phyloP scores from a whole-genome alignment of 768 basidiomycete genomes.

The Artomyces pyxidatus region DNA sequence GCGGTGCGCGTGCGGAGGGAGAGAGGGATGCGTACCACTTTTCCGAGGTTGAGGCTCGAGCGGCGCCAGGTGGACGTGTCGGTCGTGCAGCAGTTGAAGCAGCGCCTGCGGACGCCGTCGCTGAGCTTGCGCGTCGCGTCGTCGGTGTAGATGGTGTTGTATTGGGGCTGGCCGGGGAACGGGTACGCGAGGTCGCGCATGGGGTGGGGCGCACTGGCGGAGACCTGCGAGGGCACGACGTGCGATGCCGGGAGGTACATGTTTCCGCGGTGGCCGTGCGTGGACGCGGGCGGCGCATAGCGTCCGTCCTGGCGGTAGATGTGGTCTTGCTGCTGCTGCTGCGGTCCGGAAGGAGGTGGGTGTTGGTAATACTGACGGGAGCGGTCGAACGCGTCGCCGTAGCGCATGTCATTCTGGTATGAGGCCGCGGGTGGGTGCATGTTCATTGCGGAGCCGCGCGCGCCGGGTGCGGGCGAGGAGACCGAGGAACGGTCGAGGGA shows the following conservation, averaged over 20 bases:
- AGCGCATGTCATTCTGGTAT: constrained; percentile 24
- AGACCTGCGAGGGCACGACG: constrained; percentile 18
- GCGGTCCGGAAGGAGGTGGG: background rate
- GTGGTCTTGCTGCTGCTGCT: background rate
- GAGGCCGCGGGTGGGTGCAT: constrained; percentile 33
- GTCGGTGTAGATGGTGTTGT: constrained; percentile 50
- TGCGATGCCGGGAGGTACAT: constrained; percentile 20
- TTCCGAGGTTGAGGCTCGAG: constrained; percentile 70
- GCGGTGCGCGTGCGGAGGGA: background rate
- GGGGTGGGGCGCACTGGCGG: constrained; percentile 1
- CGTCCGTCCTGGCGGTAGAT: constrained; percentile 4
- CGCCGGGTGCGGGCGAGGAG: constrained; percentile 48
- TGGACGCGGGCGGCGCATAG: constrained; percentile 5
- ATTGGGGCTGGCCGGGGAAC: constrained; percentile 30
- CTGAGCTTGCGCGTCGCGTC: constrained; percentile 76
- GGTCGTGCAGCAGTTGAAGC: constrained; percentile 82
- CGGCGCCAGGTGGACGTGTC: constrained; percentile 79
- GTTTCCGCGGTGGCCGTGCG: no score
- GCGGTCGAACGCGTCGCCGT: constrained; percentile 11
- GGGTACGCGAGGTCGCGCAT: constrained; percentile 25
- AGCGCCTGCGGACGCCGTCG: constrained; percentile 66
- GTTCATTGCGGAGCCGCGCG: constrained; percentile 28
- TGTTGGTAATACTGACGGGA: constrained; percentile 8
- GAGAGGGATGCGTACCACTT: constrained; percentile 42
- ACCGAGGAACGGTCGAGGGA: constrained; percentile 53